Evolutionary conservation across 495 filamentous ascomycete genomes (phyloP).

Genomic region (Cryomyces minteri): DNA sequence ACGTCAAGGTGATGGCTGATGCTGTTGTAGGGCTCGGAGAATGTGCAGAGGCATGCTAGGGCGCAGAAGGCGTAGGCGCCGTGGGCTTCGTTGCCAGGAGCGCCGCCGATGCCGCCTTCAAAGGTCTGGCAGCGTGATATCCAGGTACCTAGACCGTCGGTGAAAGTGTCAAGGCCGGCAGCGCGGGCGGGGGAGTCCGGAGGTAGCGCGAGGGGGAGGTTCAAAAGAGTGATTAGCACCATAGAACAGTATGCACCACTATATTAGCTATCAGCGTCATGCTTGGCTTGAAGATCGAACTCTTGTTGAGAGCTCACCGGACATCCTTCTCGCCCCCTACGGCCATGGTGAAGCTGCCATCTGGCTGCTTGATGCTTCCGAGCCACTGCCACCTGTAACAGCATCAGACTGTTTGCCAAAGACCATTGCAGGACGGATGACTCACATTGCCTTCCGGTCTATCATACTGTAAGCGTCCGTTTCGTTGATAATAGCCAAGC

Average conservation of each 20-base stretch:
- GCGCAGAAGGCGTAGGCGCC: constrained; percentile 95
- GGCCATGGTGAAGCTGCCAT: constrained; percentile 69
- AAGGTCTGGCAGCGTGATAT: constrained; percentile 76
- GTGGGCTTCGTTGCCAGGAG: constrained; percentile 76
- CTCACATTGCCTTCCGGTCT: constrained; percentile 59
- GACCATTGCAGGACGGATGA: constrained; percentile 16
- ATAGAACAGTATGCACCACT: constrained; percentile 79
- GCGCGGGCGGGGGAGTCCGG: constrained; percentile 33
- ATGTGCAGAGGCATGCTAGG: constrained; percentile 65
- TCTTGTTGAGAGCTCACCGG: constrained; percentile 31
- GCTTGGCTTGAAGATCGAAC: neutral
- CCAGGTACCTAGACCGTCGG: constrained; percentile 57
- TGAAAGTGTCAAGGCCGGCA: constrained; percentile 31
- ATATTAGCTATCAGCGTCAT: constrained; percentile 14
- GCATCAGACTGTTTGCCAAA: no score
- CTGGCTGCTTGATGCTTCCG: constrained; percentile 58
- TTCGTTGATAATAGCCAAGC: constrained; percentile 58
- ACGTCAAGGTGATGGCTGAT: constrained; percentile 60
- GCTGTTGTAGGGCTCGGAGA: constrained; percentile 56
- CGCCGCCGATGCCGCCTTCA: constrained; percentile 77
- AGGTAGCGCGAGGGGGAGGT: constrained; percentile 63
- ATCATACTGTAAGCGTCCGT: constrained; percentile 53
- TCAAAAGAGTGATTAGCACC: constrained; percentile 61
- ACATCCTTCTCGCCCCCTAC: constrained; percentile 82
- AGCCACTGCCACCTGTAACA: constrained; percentile 53